Percentiles rank a stretch among this genome's conserved stretches.
These are phyloP conservation scores for Aspergillus affinis DNA, from an alignment of 495 filamentous ascomycete species.

Conservation along the genomic window DNA sequence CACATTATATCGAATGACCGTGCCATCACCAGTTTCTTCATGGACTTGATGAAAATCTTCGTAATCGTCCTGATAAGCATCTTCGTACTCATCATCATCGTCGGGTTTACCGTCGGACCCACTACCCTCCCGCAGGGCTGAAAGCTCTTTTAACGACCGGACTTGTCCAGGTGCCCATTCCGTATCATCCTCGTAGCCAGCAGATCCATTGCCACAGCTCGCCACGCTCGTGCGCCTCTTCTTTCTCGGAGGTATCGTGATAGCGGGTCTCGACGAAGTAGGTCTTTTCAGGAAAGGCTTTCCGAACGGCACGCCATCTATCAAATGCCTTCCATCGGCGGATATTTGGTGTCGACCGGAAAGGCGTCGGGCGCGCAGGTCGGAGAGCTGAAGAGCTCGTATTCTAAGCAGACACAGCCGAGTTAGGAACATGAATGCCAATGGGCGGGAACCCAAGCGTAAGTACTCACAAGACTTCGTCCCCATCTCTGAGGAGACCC, in stretches of 20 bases:
- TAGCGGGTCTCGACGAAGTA: constrained; percentile 57
- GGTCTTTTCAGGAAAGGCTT: constrained; percentile 61
- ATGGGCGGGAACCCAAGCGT: not conserved
- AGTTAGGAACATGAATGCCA: not conserved
- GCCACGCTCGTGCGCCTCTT: constrained; percentile 54
- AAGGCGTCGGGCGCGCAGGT: constrained; percentile 70
- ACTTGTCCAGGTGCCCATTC: constrained; percentile 34
- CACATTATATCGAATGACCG: constrained; percentile 41
- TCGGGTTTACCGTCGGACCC: constrained; percentile 3
- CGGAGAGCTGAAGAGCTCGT: constrained; percentile 72
- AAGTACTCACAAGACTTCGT: constrained; percentile 72
- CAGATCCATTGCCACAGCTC: constrained; percentile 28
- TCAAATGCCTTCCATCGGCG: constrained; percentile 73
- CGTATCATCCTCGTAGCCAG: constrained; percentile 33
- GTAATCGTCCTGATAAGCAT: constrained; percentile 23
- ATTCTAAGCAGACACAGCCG: constrained; percentile 54
- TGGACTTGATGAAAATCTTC: constrained; percentile 29
- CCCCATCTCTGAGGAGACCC: constrained; percentile 73
- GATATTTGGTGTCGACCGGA: constrained; percentile 85
- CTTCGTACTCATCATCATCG: constrained; percentile 11
- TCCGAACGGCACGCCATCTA: constrained; percentile 90
- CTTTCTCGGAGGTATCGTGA: constrained; percentile 77
- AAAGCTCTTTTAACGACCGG: constrained; percentile 21
- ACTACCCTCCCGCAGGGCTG: constrained; percentile 13
- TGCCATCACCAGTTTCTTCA: constrained; percentile 39